phyloP scores from a whole-genome alignment of 306 rosid genomes.

The Arachis hypogaea region DNA sequence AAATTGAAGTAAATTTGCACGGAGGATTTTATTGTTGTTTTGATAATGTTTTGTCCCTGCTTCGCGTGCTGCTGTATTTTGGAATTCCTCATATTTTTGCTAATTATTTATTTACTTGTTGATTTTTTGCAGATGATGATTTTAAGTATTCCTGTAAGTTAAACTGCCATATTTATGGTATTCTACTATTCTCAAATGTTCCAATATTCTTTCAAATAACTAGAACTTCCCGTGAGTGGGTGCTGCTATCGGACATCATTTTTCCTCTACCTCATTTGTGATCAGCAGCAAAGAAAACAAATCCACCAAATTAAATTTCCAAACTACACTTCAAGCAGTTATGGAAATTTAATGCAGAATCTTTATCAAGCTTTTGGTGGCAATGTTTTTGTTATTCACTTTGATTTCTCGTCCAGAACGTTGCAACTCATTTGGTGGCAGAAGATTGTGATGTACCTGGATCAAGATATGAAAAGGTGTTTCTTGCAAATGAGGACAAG shows the following conservation, averaged over 20 bases:
- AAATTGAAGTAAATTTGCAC: conserved; percentile 18
- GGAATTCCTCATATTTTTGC: conserved; percentile 13
- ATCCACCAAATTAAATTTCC: conserved; percentile 22
- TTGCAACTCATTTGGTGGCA: conserved; percentile 65
- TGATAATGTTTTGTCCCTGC: neutral
- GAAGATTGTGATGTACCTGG: conserved; percentile 57
- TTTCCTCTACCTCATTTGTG: conserved; percentile 23
- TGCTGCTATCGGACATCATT: conserved; percentile 32
- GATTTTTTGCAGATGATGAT: conserved; percentile 72
- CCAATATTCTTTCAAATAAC: conserved; percentile 37
- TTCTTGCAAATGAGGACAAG: conserved; percentile 55
- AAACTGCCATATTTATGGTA: conserved; percentile 37
- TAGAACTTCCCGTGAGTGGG: conserved; percentile 13
- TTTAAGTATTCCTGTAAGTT: conserved; percentile 77
- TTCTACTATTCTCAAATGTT: conserved; percentile 13
- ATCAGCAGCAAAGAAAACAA: conserved; percentile 17
- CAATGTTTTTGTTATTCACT: conserved; percentile 32
- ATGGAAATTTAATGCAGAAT: conserved; percentile 15
- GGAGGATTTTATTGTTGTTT: conserved; percentile 32
- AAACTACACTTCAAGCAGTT: conserved; percentile 2
- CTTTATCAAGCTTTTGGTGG: conserved; percentile 28
- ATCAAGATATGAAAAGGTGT: conserved; percentile 56
- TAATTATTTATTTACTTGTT: conserved; percentile 32
- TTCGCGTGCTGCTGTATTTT: conserved; percentile 12
- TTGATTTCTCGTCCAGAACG: conserved; percentile 56